Percentiles rank a stretch among this genome's conserved stretches.
These are phyloP conservation scores for Xylaria acuta DNA, from an alignment of 495 filamentous ascomycete genomes.

Conservation along the genomic window DNA sequence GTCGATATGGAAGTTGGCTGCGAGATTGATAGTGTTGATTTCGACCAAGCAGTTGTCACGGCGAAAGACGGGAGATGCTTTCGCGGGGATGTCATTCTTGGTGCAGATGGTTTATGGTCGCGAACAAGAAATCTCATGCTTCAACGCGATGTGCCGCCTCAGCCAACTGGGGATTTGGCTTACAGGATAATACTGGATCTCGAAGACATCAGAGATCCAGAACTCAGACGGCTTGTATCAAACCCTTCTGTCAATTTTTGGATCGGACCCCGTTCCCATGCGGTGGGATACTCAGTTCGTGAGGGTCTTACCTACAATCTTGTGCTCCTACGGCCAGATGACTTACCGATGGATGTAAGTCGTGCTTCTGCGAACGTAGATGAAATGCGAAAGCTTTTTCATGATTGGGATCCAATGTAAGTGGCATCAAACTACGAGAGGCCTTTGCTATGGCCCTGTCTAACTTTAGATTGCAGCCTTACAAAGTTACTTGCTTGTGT, in stretches of 20 bases:
- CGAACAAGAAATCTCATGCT: constrained; percentile 53
- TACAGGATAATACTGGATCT: constrained; percentile 63
- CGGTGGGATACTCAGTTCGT: constrained; percentile 63
- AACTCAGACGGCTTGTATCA: constrained; percentile 53
- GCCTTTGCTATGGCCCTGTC: background rate
- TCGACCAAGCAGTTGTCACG: background rate
- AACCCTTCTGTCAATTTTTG: constrained; percentile 72
- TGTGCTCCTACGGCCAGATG: constrained; percentile 61
- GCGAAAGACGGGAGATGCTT: constrained; percentile 40
- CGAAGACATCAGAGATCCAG: constrained; percentile 54
- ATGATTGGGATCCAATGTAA: constrained; percentile 58
- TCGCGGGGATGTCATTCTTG: constrained; percentile 58
- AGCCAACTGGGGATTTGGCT: constrained; percentile 65
- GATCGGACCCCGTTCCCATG: constrained; percentile 66
- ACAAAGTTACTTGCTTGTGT: background rate
- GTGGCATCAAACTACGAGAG: constrained; percentile 33
- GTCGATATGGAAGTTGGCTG: constrained; percentile 38
- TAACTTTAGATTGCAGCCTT: background rate
- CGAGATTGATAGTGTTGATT: constrained; percentile 39
- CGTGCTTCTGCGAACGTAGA: constrained; percentile 50
- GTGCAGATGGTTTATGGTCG: constrained; percentile 64
- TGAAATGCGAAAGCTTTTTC: constrained; percentile 59
- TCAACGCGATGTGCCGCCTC: constrained; percentile 48
- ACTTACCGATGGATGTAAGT: constrained; percentile 52
- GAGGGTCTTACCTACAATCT: constrained; percentile 62